Percentiles rank a stretch among this genome's conserved stretches.
These are phyloP conservation scores for Beauveria australis DNA, from an alignment of 2,329 filamentous ascomycete genomes.

Conservation along the genomic window DNA sequence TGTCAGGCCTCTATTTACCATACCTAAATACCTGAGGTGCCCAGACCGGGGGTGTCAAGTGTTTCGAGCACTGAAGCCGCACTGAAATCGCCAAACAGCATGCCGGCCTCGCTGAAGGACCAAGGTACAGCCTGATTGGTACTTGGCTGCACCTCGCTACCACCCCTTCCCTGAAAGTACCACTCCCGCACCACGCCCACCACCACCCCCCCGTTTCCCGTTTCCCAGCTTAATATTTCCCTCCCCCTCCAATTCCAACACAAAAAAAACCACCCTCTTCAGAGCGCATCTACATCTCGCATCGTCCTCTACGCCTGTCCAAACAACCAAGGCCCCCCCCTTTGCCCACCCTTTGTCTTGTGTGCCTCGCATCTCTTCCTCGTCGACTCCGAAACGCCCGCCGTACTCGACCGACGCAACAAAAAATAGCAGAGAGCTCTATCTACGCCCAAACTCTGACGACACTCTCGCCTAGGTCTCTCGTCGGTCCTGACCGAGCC, in stretches of 20 bases:
- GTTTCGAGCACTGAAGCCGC: no score
- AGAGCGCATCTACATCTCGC: slow-evolving; percentile 9
- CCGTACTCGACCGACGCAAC: slow-evolving; percentile 9
- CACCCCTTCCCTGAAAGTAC: no score
- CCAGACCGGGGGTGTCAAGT: not conserved
- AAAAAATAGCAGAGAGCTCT: not conserved
- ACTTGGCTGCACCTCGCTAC: no score
- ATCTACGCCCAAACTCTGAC: not conserved
- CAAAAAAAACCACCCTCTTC: slow-evolving; percentile 2
- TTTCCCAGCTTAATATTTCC: slow-evolving; percentile 8
- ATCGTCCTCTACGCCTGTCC: not conserved
- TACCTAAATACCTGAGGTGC: not conserved
- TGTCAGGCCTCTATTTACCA: not conserved
- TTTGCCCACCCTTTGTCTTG: not conserved
- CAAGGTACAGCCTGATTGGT: not conserved
- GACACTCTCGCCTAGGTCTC: not conserved
- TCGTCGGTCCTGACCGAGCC: not conserved
- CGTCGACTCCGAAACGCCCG: not conserved
- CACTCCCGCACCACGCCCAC: not conserved
- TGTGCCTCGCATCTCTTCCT: not conserved
- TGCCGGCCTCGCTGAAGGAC: not conserved
- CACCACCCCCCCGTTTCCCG: not conserved
- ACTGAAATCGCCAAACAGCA: no score
- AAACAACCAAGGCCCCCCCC: not conserved
- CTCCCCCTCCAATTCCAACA: slow-evolving; percentile 9